Evolutionary conservation across 768 basidiomycete genomes (phyloP).

Genomic region (Mycena epipterygia): DNA sequence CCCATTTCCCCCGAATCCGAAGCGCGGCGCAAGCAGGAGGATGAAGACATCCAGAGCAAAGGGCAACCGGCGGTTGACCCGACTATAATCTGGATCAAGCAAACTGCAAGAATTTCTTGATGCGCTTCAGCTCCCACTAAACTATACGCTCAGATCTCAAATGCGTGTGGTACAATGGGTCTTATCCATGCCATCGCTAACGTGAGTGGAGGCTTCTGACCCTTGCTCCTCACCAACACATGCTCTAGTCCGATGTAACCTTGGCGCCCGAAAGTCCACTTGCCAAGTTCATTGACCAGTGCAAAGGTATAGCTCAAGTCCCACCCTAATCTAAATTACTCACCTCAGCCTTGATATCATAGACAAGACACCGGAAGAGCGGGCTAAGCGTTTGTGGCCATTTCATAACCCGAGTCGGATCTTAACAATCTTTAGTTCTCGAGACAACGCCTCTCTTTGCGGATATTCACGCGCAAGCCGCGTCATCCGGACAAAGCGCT

Average conservation of each 20-base stretch:
- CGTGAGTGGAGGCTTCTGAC: constrained; percentile 54
- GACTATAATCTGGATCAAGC: constrained; percentile 89
- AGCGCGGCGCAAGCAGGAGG: constrained; percentile 69
- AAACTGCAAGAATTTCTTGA: constrained; percentile 70
- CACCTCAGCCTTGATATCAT: neutral
- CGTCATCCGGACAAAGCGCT: constrained; percentile 76
- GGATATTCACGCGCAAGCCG: constrained; percentile 80
- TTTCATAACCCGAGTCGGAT: neutral
- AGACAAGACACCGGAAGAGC: constrained; percentile 81
- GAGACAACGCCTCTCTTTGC: constrained; percentile 84
- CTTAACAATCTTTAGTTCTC: constrained; percentile 55
- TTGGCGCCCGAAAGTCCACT: constrained; percentile 72
- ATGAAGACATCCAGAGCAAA: constrained; percentile 62
- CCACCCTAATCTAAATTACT: neutral
- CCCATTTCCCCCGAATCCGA: constrained; percentile 71
- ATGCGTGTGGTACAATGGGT: constrained; percentile 92
- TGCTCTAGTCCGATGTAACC: constrained; percentile 66
- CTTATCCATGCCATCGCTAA: constrained; percentile 88
- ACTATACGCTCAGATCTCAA: constrained; percentile 68
- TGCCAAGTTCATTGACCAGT: constrained; percentile 74
- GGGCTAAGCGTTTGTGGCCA: constrained; percentile 62
- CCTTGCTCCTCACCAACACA: neutral
- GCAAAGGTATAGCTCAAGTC: constrained; percentile 59
- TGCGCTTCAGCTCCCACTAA: neutral
- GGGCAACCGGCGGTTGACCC: constrained; percentile 67